Conservation (phyloP, 345 rosid species). For the Litchi chinensis region DNA sequence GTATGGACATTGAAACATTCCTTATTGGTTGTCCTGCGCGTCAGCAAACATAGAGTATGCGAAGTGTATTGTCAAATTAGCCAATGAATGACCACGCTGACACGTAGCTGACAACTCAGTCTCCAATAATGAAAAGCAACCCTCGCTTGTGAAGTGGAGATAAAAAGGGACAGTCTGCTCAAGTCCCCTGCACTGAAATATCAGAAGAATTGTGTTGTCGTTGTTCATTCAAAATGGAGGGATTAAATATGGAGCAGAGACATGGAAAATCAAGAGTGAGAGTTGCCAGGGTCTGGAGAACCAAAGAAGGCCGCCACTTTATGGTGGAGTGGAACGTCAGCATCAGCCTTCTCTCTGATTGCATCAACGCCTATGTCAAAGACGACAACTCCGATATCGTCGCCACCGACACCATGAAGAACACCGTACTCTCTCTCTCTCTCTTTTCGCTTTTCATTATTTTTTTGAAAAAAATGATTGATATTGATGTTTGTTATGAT, state of each 20-base stretch:
- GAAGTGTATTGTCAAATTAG: no score
- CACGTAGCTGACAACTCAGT: no score
- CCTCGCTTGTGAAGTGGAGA: not conserved
- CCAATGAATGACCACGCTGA: no score
- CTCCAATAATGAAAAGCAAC: no score
- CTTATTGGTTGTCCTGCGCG: no score
- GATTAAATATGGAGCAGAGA: conserved; percentile 71
- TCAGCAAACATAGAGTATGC: no score
- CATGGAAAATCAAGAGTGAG: conserved; percentile 89
- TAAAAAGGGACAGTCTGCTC: no score
- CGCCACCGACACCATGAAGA: conserved; percentile 96
- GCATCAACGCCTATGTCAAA: conserved; percentile 58
- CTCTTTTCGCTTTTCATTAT: not conserved
- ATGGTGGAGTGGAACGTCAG: conserved; percentile 84
- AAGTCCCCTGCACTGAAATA: no score
- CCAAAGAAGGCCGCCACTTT: conserved; percentile 48
- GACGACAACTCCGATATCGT: conserved; percentile 87
- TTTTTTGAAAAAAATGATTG: not conserved
- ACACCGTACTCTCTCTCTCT: conserved; percentile 49
- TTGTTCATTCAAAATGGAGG: conserved; percentile 31
- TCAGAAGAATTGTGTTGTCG: no score
- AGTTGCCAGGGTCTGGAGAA: conserved; percentile 84
- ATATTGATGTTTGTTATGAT: not conserved
- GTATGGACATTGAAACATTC: no score
- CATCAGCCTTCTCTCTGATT: conserved; percentile 78